A percentile compares a stretch with the other conserved stretches of the same genome.
Evolutionary conservation across 2,329 filamentous ascomycete genomes (phyloP).

Genomic region (Cladosporium sphaerospermum): DNA sequence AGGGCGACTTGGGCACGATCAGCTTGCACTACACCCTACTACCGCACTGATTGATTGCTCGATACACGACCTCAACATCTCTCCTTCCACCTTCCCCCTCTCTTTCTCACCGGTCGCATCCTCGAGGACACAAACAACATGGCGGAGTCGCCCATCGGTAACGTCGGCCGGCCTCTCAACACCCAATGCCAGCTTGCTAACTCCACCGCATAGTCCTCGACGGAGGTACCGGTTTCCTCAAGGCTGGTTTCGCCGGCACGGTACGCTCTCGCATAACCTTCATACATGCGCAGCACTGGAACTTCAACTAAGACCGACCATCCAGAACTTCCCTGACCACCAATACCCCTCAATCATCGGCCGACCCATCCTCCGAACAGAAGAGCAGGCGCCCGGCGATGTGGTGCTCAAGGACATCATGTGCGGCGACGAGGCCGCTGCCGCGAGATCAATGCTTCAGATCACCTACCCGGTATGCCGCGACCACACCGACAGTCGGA

Average conservation of each 20-base stretch:
- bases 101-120: not conserved
- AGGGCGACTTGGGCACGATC: not conserved
- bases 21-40: not conserved
- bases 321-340: conserved; percentile 94
- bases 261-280: conserved; percentile 37
- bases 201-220: conserved; percentile 69
- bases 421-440: conserved; percentile 97
- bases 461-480: conserved; percentile 80
- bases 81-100: not conserved
- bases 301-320: not conserved
- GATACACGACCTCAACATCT: not conserved
- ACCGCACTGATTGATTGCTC: not conserved
- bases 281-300: not conserved
- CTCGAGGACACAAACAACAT: conserved; percentile 26
- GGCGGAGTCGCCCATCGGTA: conserved; percentile 47
- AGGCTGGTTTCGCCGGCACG: conserved; percentile 95
- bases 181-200: conserved; percentile 15
- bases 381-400: conserved; percentile 68
- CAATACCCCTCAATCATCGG: conserved; percentile 98
- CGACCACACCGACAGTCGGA: not conserved
- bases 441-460: conserved; percentile 93
- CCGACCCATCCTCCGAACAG: conserved; percentile 91
- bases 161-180: conserved; percentile 9
- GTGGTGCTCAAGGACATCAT: conserved; percentile 93
- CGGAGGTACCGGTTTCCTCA: conserved; percentile 98